phyloP scores from a whole-genome alignment of 352 stramenopile genomes.

The Phytophthora niederhauseri region DNA sequence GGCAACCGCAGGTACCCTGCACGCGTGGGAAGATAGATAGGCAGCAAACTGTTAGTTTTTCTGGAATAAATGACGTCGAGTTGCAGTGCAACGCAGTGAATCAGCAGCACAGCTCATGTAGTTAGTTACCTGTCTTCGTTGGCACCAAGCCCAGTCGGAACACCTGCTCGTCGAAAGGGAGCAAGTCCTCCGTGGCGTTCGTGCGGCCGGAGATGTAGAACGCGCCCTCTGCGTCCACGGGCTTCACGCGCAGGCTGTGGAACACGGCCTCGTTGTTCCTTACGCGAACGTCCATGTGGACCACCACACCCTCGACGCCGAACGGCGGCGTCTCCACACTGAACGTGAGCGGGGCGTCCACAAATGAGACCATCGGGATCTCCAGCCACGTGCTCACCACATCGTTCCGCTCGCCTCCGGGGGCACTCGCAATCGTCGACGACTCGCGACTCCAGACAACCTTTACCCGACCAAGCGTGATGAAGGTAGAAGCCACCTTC shows the following conservation, averaged over 20 bases:
- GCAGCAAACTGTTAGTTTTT: conserved; percentile 17
- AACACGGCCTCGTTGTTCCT: conserved; percentile 79
- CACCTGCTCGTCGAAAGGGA: conserved; percentile 71
- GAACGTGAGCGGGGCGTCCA: conserved; percentile 69
- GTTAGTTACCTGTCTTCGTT: conserved; percentile 77
- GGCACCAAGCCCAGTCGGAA: conserved; percentile 74
- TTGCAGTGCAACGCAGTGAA: not conserved
- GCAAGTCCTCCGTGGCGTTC: conserved; percentile 72
- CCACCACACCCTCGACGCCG: conserved; percentile 67
- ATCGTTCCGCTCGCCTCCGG: conserved; percentile 41
- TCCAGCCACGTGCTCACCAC: conserved; percentile 72
- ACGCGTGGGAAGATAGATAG: not conserved
- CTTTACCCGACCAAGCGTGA: conserved; percentile 60
- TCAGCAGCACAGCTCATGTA: not conserved
- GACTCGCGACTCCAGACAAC: conserved; percentile 69
- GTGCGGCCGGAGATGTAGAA: conserved; percentile 85
- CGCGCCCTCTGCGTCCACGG: conserved; percentile 67
- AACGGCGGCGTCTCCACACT: conserved; percentile 70
- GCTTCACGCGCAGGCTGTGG: conserved; percentile 74
- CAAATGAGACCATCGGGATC: conserved; percentile 70
- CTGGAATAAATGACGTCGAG: conserved; percentile 1
- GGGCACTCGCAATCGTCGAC: conserved; percentile 46
- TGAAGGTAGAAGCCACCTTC: conserved; percentile 44
- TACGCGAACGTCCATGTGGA: conserved; percentile 61
- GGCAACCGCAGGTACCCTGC: conserved; percentile 73